Evolutionary conservation across 495 filamentous ascomycete species (phyloP), one percentile per base, ranked within the genome.

Genomic region (Daldinia concentrica): DNA sequence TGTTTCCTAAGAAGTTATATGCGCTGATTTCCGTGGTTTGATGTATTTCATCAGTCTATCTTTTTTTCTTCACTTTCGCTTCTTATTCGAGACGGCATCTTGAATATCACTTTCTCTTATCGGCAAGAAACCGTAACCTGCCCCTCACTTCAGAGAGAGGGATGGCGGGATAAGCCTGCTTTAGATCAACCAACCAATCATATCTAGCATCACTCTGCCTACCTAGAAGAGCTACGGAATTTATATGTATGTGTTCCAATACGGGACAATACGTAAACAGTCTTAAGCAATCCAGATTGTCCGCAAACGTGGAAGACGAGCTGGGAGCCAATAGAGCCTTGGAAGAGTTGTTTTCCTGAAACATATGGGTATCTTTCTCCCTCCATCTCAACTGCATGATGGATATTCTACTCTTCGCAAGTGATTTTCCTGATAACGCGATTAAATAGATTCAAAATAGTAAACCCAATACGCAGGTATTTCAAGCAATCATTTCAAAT

Each of bases 311-410:
- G 50, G 37, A 62, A 58, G 39, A 62, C 41, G 50, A 56, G 22
- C 36, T 17, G 45, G 29, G 37, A 62, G 36, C 71, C 71, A 73
- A 73, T 73, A 4, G 58, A 66, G 51, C 58, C 51, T 39, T 27
- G 37, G 15, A 26, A 48, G 45, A 58, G 24, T 8, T 43, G 32
- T 17, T 45, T 63, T 66, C 52, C 37, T 69, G 66, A 73, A 73
- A 73, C 71, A 11, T 27, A 51, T 54, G 58, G 65, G 61, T 66
- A 41, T 17, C 61, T 69, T 29, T 65, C 64, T 65, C 64, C 65
- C 64, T 62, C 70, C 64, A 68, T 65, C 26, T 61, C 43, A 50
- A 62, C 50, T 64, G 57, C 26, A 58, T n/a, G 52, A 39, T 22
- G 50, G 26, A 1, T 14, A 54, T 54, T 52, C 17, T 14, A 8